Base-by-base conservation (phyloP, 202 grass and related monocot species). In the Musa balbisiana region DNA sequence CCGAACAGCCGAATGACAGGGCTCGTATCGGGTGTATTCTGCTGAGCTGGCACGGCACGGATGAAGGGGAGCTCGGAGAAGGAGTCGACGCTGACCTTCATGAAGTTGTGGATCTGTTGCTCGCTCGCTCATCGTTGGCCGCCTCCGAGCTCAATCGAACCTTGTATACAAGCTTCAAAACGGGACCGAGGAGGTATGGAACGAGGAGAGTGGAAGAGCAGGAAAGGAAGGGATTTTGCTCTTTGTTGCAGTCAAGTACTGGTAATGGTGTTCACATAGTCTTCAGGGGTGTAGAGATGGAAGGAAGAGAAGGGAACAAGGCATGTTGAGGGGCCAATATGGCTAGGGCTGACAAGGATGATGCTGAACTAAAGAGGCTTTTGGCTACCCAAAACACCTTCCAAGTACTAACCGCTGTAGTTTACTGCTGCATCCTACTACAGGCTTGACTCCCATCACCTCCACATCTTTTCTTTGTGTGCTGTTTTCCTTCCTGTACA, bases 1-100 rank as follows among this genome's bases (percentile, higher is more conserved):
- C 92, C 92, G 75, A 96, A 96, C 80, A 96, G 89, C 51, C 92
- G 92, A 79, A 96, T 52, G 70, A 85, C 81, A 70, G 73, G 49
- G 73, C 78, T 53, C 55, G 74, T 14, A 27, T 55, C 14, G 10
- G 74, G 25, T 11, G 71, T 15, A 2, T 66, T 77, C 49, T 66
- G 43, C 19, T 27, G 33, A 27, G 11, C 17, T 0, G 81, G 24
- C 53, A 64, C 50, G 9, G 86, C 51, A 67, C 91, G 77, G 79
- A 85, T 88, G 80, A 83, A 80, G 9, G 91, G 95, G 70, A 78
- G 87, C 82, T 90, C 83, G 21, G 85, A 87, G 79, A 98, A 98
- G 79, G 89, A 89, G 82, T 96, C 89, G 49, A 85, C 78, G 69
- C 13, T 72, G 22, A 53, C 62, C 52, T 53, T 70, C 78, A 63